Evolutionary conservation across 2,329 filamentous ascomycete species (phyloP).

Genomic region (Didymella exigua): DNA sequence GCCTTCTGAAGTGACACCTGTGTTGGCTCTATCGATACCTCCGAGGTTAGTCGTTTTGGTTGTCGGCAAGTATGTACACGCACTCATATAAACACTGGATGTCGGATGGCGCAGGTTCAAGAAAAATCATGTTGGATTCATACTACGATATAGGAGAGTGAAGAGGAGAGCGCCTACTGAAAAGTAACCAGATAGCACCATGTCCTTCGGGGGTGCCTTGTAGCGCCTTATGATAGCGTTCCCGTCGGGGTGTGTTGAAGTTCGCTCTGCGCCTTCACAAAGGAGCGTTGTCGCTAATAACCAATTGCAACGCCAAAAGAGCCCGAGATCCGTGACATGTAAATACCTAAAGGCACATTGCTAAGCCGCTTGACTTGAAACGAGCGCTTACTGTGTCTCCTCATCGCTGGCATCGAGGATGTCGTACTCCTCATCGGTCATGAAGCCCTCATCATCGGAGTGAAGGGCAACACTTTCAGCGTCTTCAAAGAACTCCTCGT

Average conservation of each 20-base stretch:
- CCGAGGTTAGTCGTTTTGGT: too few relatives aligned
- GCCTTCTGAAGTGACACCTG: too few relatives aligned
- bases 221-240: constrained; percentile 17
- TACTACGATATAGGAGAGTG: constrained; percentile 26
- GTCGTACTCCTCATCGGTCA: constrained; percentile 98
- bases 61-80: too few relatives aligned
- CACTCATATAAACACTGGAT: too few relatives aligned
- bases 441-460: constrained; percentile 74
- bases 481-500: constrained; percentile 63
- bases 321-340: neutral
- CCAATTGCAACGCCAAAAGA: constrained; percentile 20
- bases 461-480: constrained; percentile 61
- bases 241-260: constrained; percentile 23
- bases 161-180: constrained; percentile 22
- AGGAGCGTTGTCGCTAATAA: constrained; percentile 30
- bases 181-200: constrained; percentile 6
- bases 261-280: constrained; percentile 20
- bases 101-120: neutral
- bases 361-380: neutral
- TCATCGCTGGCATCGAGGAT: constrained; percentile 94
- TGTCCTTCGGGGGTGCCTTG: constrained; percentile 17
- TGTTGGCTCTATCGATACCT: too few relatives aligned
- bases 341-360: constrained; percentile 3
- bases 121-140: constrained; percentile 24
- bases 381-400: constrained; percentile 55